phyloP scores from a whole-genome alignment of 2,329 filamentous ascomycete genomes.

The Beauveria rudraprayagi region DNA sequence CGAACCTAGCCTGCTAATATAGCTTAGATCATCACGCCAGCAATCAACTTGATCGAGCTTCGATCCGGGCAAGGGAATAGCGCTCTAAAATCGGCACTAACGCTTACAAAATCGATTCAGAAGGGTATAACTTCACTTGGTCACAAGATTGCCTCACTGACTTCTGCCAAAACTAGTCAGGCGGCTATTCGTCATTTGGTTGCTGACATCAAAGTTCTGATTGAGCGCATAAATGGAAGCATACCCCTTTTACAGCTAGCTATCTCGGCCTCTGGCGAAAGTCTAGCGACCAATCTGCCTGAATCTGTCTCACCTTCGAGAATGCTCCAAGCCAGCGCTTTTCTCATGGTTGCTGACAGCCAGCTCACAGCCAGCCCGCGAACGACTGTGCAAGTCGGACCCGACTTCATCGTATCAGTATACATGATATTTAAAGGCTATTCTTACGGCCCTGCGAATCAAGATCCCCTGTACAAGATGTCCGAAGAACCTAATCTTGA shows the following conservation, averaged over 20 bases:
- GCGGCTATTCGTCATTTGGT: constrained; percentile 34
- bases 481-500: neutral
- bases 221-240: constrained; percentile 77
- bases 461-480: neutral
- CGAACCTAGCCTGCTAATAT: constrained; percentile 5
- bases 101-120: constrained; percentile 73
- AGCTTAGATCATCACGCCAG: constrained; percentile 70
- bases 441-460: constrained; percentile 27
- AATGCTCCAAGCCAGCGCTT: constrained; percentile 84
- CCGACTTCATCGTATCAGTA: constrained; percentile 75
- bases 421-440: constrained; percentile 95
- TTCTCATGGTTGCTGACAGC: constrained; percentile 78
- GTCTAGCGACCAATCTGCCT: constrained; percentile 69
- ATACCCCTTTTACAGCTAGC: constrained; percentile 88
- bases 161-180: constrained; percentile 48
- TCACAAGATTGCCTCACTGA: constrained; percentile 62
- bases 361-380: constrained; percentile 63
- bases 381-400: constrained; percentile 71
- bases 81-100: constrained; percentile 72
- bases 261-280: constrained; percentile 88
- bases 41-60: constrained; percentile 86
- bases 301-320: constrained; percentile 82
- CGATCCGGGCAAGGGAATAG: constrained; percentile 56
- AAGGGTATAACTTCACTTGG: constrained; percentile 77
- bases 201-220: constrained; percentile 63